Evolutionary conservation across 2,329 filamentous ascomycete species (phyloP).

Genomic region (Magnaporthales sp.): DNA sequence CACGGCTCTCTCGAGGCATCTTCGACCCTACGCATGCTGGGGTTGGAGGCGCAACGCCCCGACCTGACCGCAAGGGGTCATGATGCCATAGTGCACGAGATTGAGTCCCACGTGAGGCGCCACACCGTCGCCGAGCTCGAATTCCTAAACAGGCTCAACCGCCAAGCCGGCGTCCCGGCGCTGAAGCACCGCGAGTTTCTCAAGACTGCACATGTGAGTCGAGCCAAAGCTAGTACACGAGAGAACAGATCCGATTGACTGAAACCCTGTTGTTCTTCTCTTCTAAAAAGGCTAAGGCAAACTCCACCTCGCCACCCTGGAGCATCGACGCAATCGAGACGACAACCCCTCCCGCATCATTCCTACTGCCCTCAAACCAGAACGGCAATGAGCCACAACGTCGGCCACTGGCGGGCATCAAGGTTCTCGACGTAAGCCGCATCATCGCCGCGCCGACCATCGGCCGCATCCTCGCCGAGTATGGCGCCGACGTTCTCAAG

Average conservation of each 20-base stretch:
- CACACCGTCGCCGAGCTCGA: conserved; percentile 50
- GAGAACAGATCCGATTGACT: not conserved
- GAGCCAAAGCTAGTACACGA: too few relatives aligned
- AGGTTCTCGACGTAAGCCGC: conserved; percentile 66
- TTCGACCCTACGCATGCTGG: conserved; percentile 62
- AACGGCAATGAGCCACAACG: conserved; percentile 12
- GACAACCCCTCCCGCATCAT: conserved; percentile 17
- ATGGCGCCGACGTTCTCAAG: conserved; percentile 67
- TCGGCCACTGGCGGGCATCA: conserved; percentile 48
- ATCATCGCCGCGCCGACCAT: conserved; percentile 71
- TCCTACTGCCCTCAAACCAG: not conserved
- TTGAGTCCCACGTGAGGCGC: conserved; percentile 48
- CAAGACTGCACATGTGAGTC: conserved; percentile 38
- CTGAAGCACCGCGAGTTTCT: conserved; percentile 52
- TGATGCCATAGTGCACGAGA: conserved; percentile 18
- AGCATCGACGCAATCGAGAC: conserved; percentile 34
- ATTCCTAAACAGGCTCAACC: conserved; percentile 41
- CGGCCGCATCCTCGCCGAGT: conserved; percentile 62
- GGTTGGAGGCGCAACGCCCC: conserved; percentile 48
- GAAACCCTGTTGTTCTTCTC: not conserved
- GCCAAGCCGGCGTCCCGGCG: conserved; percentile 53
- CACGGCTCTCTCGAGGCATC: conserved; percentile 67
- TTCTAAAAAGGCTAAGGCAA: conserved; percentile 22
- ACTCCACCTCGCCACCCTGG: conserved; percentile 29
- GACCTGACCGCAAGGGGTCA: conserved; percentile 13